These are phyloP conservation scores for Hanseniaspora thailandica DNA, from an alignment of 805 yeast species.

Conservation along the genomic window DNA sequence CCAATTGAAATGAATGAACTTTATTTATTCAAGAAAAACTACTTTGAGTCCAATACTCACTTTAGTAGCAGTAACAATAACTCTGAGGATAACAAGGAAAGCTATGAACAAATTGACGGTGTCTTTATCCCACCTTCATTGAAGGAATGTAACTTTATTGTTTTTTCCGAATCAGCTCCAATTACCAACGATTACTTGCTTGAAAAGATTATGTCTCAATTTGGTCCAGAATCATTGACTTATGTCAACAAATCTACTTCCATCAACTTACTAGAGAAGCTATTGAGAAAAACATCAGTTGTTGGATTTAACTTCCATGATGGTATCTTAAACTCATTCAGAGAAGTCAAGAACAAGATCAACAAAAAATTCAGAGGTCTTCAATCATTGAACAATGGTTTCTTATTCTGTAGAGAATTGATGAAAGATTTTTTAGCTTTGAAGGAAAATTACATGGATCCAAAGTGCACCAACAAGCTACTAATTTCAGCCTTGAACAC, in stretches of 20 bases:
- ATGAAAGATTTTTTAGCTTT: slow-evolving; percentile 53
- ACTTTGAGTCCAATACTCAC: neutral
- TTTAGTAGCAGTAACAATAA: neutral
- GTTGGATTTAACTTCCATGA: slow-evolving; percentile 57
- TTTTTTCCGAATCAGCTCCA: slow-evolving; percentile 62
- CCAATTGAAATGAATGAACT: slow-evolving; percentile 27
- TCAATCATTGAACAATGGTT: slow-evolving; percentile 63
- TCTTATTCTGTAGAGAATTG: slow-evolving; percentile 67
- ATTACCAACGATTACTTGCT: slow-evolving; percentile 44
- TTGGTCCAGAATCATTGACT: slow-evolving; percentile 44
- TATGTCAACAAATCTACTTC: slow-evolving; percentile 60
- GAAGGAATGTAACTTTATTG: slow-evolving; percentile 44
- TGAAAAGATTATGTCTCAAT: slow-evolving; percentile 40
- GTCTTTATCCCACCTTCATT: slow-evolving; percentile 20
- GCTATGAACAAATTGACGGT: slow-evolving; percentile 35
- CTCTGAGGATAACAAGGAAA: slow-evolving; percentile 1
- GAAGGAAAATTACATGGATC: slow-evolving; percentile 46
- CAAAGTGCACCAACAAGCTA: slow-evolving; percentile 48
- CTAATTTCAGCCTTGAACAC: slow-evolving; percentile 61
- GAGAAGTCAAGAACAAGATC: slow-evolving; percentile 39
- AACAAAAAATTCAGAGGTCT: slow-evolving; percentile 55
- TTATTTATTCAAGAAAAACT: slow-evolving; percentile 2
- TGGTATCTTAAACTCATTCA: slow-evolving; percentile 50
- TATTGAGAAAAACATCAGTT: slow-evolving; percentile 53
- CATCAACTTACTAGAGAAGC: slow-evolving; percentile 57